phyloP scores from a whole-genome alignment of 2,329 filamentous ascomycete genomes.

The Bisporella sp. region DNA sequence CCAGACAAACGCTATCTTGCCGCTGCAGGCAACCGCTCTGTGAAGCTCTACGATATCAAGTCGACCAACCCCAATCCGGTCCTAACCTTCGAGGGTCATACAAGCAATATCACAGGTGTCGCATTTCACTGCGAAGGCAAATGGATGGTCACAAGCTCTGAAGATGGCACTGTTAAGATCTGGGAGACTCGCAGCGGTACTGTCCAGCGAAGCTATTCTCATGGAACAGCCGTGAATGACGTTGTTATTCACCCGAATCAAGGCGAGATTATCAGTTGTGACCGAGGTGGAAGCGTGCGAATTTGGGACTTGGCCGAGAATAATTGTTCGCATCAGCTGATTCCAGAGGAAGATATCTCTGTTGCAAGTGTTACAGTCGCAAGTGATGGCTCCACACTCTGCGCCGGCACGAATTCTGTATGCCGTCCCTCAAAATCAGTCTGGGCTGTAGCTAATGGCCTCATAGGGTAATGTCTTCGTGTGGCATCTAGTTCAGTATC shows the following conservation, averaged over 20 bases:
- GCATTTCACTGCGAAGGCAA: conserved; percentile 98
- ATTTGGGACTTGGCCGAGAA: conserved; percentile 98
- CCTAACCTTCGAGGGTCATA: conserved; percentile 92
- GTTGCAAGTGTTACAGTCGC: conserved; percentile 94
- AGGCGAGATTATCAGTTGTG: conserved; percentile 94
- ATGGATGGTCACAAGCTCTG: conserved; percentile 98
- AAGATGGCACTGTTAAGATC: conserved; percentile 60
- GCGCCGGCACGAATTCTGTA: conserved; percentile 87
- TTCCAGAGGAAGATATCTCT: conserved; percentile 90
- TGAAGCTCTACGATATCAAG: conserved; percentile 98
- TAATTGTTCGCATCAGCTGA: conserved; percentile 91
- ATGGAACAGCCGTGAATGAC: conserved; percentile 86
- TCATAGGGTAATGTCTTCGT: conserved; percentile 91
- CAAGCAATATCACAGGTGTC: conserved; percentile 90
- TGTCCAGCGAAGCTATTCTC: conserved; percentile 88
- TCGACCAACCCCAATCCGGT: conserved; percentile 94
- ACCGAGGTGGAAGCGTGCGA: conserved; percentile 83
- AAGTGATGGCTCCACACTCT: conserved; percentile 85
- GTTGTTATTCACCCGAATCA: conserved; percentile 99
- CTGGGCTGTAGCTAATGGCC: conserved; percentile 1
- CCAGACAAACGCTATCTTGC: conserved; percentile 90
- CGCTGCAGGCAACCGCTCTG: conserved; percentile 70
- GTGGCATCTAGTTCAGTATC: conserved; percentile 78
- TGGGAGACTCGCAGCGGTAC: conserved; percentile 28
- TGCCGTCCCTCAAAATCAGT: conserved; percentile 18